Evolutionary conservation across 2,329 filamentous ascomycete species (phyloP).

Genomic region (Penicillium thymicola): DNA sequence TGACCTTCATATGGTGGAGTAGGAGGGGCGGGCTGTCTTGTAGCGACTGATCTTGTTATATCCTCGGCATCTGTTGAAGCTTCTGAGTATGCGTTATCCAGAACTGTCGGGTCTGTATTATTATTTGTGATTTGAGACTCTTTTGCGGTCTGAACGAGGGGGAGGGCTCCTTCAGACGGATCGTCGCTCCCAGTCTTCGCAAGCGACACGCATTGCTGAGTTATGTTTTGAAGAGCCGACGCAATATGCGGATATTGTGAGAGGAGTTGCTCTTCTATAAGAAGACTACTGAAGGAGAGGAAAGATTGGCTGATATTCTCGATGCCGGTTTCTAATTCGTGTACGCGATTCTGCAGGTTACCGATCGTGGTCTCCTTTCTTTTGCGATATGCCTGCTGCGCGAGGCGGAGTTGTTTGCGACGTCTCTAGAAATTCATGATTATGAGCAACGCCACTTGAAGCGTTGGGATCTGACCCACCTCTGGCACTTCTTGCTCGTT

Average conservation of each 20-base stretch:
- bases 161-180: background rate
- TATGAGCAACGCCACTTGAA: conserved; percentile 4
- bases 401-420: conserved; percentile 26
- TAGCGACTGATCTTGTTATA: conserved; percentile 1
- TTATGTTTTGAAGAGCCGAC: conserved; percentile 22
- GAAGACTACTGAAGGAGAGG: conserved; percentile 26
- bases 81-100: background rate
- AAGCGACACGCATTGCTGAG: conserved; percentile 24
- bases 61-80: conserved; percentile 6
- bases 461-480: conserved; percentile 13
- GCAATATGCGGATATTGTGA: conserved; percentile 17
- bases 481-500: conserved; percentile 24
- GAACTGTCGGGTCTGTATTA: background rate
- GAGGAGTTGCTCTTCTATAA: conserved; percentile 19
- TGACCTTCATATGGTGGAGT: conserved; percentile 20
- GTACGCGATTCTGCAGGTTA: conserved; percentile 23
- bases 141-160: background rate
- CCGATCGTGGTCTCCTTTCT: conserved; percentile 26
- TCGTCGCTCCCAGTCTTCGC: conserved; percentile 19
- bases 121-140: background rate
- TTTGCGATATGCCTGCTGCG: conserved; percentile 27
- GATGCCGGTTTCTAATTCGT: conserved; percentile 24
- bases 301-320: conserved; percentile 26
- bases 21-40: background rate
- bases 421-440: conserved; percentile 18